Evolutionary conservation across 1,284 basidiomycete genomes (phyloP).

Genomic region (Ustanciosporium gigantosporum): DNA sequence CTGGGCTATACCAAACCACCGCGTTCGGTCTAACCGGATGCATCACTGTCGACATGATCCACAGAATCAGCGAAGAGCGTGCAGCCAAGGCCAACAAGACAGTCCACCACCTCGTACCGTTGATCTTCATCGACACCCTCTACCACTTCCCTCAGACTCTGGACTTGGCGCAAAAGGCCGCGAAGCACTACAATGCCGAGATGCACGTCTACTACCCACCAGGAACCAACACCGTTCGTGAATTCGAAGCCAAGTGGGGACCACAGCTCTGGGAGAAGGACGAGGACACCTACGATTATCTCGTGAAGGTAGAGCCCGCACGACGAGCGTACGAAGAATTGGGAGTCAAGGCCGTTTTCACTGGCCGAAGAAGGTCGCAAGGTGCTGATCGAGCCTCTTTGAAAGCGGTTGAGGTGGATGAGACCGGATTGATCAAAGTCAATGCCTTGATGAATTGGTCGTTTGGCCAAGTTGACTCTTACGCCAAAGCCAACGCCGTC

Average conservation of each 20-base stretch:
- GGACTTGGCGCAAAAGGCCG: constrained; percentile 78
- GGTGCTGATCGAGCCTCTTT: constrained; percentile 82
- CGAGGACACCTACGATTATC: constrained; percentile 86
- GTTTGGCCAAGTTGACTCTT: constrained; percentile 82
- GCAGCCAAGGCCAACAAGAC: constrained; percentile 28
- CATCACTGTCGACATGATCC: constrained; percentile 58
- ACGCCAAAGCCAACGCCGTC: constrained; percentile 80
- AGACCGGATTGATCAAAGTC: constrained; percentile 87
- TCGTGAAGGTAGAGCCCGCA: constrained; percentile 94
- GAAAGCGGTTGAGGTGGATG: constrained; percentile 86
- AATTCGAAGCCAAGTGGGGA: constrained; percentile 83
- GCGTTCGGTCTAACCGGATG: constrained; percentile 60
- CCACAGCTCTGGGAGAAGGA: constrained; percentile 83
- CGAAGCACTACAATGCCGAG: constrained; percentile 73
- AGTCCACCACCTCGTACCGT: constrained; percentile 54
- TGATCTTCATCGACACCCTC: constrained; percentile 73
- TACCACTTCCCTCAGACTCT: constrained; percentile 96
- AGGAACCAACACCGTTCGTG: constrained; percentile 70
- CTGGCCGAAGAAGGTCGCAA: constrained; percentile 88
- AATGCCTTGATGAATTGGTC: constrained; percentile 92
- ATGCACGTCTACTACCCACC: constrained; percentile 81
- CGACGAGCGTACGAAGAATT: constrained; percentile 82
- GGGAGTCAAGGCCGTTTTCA: constrained; percentile 84
- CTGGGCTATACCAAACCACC: constrained; percentile 59
- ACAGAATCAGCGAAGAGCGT: constrained; percentile 48